Evolutionary conservation across 208 protist species (phyloP), one percentile per base, ranked within the genome.

Genomic region (Crithidia thermophila): DNA sequence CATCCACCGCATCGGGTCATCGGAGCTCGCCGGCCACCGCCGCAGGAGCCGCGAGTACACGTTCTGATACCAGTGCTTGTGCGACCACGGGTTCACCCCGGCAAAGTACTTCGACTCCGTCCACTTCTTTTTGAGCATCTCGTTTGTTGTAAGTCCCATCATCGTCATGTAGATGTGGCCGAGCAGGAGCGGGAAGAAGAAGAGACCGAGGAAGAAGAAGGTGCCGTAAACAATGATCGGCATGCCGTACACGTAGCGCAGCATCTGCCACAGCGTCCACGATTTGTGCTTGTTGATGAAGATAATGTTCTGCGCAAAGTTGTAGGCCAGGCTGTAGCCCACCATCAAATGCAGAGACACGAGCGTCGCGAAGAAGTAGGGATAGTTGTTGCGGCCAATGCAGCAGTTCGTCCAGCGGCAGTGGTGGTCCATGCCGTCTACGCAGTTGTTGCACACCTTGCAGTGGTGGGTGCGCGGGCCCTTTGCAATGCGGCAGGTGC

Each of bases 341-440:
- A 56, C 66, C 59, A 69, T 69, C 18, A 85, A 10, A 66, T 88
- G 77, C 47, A 88, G 52, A 20, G 61, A 69, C 27, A 71, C 8
- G n/a, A 84, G 70, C 4, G 61, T 58, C 36, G 47, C 46, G 31
- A 84, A 63, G 61, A 93, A 93, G 53, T 62, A 83, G 27, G 57
- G 51, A 53, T 90, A 90, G 74, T 93, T 93, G 57, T 77, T 67
- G 27, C 62, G 57, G 9, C 87, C 87, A 10, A 90, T 76, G 66
- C 84, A 90, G 43, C 71, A 84, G 33, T 81, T 81, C 20, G 76
- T 87, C 87, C 87, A 90, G 9, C 47, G 51, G 58, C 86, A 90
- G 65, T 93, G 87, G 50, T 90, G 84, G 61, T 93, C 84, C 45
- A 88, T 72, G 33, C 69, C 67, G 46, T 89, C 83, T 2, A 90